Evolutionary conservation across 1,139 yeast species (phyloP).

Genomic region (Casaregolazyma suthepensis): DNA sequence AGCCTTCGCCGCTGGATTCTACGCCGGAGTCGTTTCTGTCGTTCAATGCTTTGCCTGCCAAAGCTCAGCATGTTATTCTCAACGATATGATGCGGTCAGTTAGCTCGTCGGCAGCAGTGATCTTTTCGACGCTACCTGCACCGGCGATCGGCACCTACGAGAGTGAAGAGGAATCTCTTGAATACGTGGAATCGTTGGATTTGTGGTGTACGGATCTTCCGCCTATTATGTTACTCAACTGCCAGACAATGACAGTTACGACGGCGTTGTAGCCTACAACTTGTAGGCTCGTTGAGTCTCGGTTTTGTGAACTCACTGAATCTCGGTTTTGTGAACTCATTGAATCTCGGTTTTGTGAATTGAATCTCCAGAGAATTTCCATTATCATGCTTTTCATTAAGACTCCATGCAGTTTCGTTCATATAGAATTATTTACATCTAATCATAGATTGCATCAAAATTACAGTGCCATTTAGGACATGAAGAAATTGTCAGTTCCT

Average conservation of each 20-base stretch:
- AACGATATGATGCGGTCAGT: constrained; percentile 74
- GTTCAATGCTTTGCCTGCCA: constrained; percentile 82
- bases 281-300: too few relatives aligned
- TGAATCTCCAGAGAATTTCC: background rate
- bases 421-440: background rate
- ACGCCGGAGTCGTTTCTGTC: constrained; percentile 33
- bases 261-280: constrained; percentile 64
- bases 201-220: constrained; percentile 79
- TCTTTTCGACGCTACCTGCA: constrained; percentile 85
- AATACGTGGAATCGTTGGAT: constrained; percentile 69
- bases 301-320: too few relatives aligned
- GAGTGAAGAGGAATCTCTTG: constrained; percentile 59
- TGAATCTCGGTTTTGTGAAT: too few relatives aligned
- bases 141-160: constrained; percentile 79
- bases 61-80: constrained; percentile 81
- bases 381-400: background rate
- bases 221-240: constrained; percentile 72
- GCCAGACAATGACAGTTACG: constrained; percentile 93
- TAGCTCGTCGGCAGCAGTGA: constrained; percentile 56
- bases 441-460: constrained; percentile 1
- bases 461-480: constrained; percentile 7
- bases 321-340: too few relatives aligned
- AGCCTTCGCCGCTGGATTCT: background rate
- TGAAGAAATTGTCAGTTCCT: constrained; percentile 4
- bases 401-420: background rate